phyloP scores from a whole-genome alignment of 805 yeast genomes.

The Ogataea zsoltii region DNA sequence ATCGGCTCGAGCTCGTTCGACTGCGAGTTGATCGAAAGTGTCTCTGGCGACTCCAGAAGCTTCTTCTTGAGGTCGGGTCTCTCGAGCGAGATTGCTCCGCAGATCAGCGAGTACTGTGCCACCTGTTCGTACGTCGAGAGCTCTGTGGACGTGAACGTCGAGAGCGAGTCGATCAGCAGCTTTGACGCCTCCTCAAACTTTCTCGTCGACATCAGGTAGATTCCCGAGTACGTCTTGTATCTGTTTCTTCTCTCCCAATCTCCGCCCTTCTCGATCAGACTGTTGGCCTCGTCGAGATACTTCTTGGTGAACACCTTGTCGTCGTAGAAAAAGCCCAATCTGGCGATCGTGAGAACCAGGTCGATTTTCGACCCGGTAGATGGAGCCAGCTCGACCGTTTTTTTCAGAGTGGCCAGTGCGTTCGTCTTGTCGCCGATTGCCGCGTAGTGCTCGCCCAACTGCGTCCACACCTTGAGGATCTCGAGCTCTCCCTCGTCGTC shows the following conservation, averaged over 20 bases:
- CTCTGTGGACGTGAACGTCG: constrained; percentile 94
- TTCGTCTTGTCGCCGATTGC: constrained; percentile 76
- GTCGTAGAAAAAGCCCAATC: constrained; percentile 87
- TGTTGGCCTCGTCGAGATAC: constrained; percentile 70
- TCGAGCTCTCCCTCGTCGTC: constrained; percentile 89
- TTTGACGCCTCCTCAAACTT: constrained; percentile 84
- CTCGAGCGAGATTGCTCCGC: constrained; percentile 82
- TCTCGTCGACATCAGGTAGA: constrained; percentile 80
- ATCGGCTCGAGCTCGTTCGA: constrained; percentile 76
- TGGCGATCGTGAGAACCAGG: constrained; percentile 72
- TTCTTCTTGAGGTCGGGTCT: constrained; percentile 83
- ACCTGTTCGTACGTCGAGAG: constrained; percentile 85
- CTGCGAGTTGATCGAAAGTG: constrained; percentile 74
- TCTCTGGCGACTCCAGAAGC: constrained; percentile 92
- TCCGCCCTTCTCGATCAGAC: constrained; percentile 91
- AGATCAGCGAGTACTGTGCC: constrained; percentile 81
- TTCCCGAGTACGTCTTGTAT: constrained; percentile 87
- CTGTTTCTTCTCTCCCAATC: constrained; percentile 99
- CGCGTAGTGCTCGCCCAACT: constrained; percentile 87
- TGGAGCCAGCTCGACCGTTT: constrained; percentile 76
- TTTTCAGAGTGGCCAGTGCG: constrained; percentile 65
- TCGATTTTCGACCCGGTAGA: constrained; percentile 92
- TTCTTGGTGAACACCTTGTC: constrained; percentile 70
- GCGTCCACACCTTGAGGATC: constrained; percentile 70
- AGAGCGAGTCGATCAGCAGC: constrained; percentile 83